phyloP scores from a whole-genome alignment of 768 basidiomycete species.

The Kwoniella dendrophila region DNA sequence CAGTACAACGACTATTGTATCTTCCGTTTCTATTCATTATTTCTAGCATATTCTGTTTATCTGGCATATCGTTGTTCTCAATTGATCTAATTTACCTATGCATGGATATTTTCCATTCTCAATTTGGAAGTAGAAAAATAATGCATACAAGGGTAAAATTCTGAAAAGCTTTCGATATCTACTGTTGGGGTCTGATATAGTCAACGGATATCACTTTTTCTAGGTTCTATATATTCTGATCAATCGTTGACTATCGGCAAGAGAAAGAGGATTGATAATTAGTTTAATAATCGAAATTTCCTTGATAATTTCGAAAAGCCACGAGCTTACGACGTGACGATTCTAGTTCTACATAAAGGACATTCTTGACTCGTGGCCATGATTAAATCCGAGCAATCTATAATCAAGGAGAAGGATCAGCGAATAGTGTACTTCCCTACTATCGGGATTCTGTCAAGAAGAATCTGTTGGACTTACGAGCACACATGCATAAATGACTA shows the following conservation, averaged over 20 bases:
- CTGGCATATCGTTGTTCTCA: too few species aligned
- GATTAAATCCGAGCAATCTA: constrained; percentile 54
- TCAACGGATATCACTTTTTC: not conserved
- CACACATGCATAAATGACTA: constrained; percentile 52
- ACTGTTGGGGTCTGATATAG: too few species aligned
- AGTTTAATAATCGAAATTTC: not conserved
- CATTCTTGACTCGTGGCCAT: constrained; percentile 74
- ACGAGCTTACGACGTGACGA: constrained; percentile 38
- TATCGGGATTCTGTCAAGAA: constrained; percentile 5
- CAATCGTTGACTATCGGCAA: constrained; percentile 15
- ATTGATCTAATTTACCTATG: too few species aligned
- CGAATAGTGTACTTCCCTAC: not conserved
- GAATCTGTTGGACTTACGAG: constrained; percentile 26
- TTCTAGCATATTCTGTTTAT: too few species aligned
- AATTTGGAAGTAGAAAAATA: too few species aligned
- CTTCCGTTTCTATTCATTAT: too few species aligned
- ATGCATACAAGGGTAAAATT: not conserved
- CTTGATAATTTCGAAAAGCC: not conserved
- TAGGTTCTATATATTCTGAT: constrained; percentile 27
- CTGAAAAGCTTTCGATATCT: too few species aligned
- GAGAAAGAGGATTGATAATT: not conserved
- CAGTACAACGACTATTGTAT: too few species aligned
- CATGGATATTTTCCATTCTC: too few species aligned
- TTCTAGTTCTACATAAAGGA: constrained; percentile 77
- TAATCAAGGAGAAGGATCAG: constrained; percentile 25